Conservation (phyloP, 495 filamentous ascomycete species). For the Mycothermus thermophilus region DNA sequence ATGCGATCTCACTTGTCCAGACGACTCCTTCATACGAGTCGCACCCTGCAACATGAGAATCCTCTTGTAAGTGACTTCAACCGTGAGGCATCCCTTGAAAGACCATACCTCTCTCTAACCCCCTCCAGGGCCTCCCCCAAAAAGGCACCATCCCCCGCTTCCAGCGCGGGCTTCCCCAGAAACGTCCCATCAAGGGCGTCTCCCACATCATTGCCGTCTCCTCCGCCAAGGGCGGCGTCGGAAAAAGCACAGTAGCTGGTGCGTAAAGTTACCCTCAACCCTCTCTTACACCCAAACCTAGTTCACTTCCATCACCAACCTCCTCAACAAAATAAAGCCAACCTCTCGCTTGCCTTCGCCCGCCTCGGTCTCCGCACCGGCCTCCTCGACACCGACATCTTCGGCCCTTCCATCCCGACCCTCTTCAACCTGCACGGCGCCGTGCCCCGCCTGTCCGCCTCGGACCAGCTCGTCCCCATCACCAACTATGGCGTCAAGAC, state of each 20-base stretch:
- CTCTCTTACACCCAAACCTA: not conserved
- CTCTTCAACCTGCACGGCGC: constrained; percentile 57
- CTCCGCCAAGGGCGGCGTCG: constrained; percentile 92
- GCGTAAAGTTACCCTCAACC: not conserved
- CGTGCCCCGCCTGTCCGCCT: constrained; percentile 50
- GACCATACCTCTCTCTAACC: constrained; percentile 5
- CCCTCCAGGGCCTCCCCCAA: constrained; percentile 59
- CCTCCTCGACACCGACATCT: constrained; percentile 91
- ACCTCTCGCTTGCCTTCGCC: constrained; percentile 76
- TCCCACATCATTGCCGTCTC: constrained; percentile 82
- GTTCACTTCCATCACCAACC: not conserved
- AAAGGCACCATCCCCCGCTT: constrained; percentile 66
- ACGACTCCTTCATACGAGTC: constrained; percentile 54
- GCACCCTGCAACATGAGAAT: constrained; percentile 70
- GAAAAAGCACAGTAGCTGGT: constrained; percentile 89
- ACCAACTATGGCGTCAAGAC: constrained; percentile 94
- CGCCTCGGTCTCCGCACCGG: constrained; percentile 65
- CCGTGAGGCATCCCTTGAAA: constrained; percentile 5
- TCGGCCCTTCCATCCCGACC: constrained; percentile 88
- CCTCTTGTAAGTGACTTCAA: constrained; percentile 47
- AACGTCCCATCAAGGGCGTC: constrained; percentile 66
- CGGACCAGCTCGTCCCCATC: constrained; percentile 71
- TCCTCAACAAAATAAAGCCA: constrained; percentile 46
- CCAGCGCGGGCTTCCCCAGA: constrained; percentile 72
- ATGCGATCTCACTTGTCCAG: no score